Conservation (phyloP, 225 moss, liverwort and hornwort genomes). For the Polytrichum formosum region DNA sequence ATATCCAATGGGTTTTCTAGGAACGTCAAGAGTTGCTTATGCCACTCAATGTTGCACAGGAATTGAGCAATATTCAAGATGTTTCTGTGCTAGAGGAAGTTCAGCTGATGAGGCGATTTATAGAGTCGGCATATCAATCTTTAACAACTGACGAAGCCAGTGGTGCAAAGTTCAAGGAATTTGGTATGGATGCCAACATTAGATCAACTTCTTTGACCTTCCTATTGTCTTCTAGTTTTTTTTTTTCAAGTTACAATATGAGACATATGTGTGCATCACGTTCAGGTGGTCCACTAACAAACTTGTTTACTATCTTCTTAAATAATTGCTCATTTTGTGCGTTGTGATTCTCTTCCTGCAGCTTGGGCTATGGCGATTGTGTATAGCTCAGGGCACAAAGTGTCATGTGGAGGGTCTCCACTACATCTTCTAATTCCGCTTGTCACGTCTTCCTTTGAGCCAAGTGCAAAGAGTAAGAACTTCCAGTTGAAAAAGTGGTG, state of each 20-base stretch:
- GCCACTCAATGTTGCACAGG: constrained; percentile 31
- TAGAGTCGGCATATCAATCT: constrained; percentile 69
- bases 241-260: background rate
- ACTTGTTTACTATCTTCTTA: background rate
- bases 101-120: constrained; percentile 60
- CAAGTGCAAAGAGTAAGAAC: constrained; percentile 33
- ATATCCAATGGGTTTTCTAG: background rate
- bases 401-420: constrained; percentile 22
- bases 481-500: background rate
- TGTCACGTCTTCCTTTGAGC: constrained; percentile 28
- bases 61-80: constrained; percentile 87
- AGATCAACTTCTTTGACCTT: background rate
- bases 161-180: constrained; percentile 78
- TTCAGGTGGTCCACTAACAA: background rate
- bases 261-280: background rate
- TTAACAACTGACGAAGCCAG: constrained; percentile 53
- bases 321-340: constrained; percentile 8
- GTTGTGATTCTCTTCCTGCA: constrained; percentile 29
- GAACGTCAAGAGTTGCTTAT: background rate
- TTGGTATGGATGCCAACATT: constrained; percentile 36
- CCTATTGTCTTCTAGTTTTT: background rate
- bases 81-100: constrained; percentile 58
- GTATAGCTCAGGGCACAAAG: constrained; percentile 74
- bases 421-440: constrained; percentile 40
- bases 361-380: constrained; percentile 89